These are phyloP conservation scores for Globisporangium abappressorium DNA, from an alignment of 352 stramenopile genomes.

Conservation along the genomic window DNA sequence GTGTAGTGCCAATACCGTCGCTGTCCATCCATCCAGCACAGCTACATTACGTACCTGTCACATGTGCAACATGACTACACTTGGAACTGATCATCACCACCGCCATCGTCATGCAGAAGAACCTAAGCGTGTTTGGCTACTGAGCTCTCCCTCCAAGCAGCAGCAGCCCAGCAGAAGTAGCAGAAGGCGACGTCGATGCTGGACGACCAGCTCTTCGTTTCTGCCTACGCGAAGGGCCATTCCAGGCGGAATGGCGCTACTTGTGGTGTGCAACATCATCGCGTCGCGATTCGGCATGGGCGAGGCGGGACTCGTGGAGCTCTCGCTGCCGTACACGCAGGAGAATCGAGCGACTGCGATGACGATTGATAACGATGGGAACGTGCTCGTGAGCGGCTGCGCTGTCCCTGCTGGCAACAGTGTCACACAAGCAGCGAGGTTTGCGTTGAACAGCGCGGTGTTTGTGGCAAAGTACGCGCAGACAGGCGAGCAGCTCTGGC, in stretches of 20 bases:
- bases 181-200: neutral
- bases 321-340: neutral
- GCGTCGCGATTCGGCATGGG: neutral
- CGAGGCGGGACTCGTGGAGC: constrained; percentile 3
- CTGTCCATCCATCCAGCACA: neutral
- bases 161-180: neutral
- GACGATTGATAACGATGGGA: constrained; percentile 1
- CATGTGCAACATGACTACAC: constrained; percentile 8
- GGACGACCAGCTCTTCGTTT: neutral
- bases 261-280: neutral
- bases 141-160: too few relatives aligned
- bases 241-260: neutral
- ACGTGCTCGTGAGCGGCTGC: constrained; percentile 8
- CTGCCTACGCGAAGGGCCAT: neutral
- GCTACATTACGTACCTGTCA: neutral
- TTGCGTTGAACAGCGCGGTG: neutral
- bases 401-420: neutral
- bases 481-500: constrained; percentile 15
- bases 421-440: neutral
- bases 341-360: neutral
- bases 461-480: constrained; percentile 17
- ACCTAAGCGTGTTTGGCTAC: too few relatives aligned
- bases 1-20: neutral
- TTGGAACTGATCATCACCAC: neutral
- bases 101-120: too few relatives aligned